These are phyloP conservation scores for Trichosporon coremiiforme DNA, from an alignment of 1,284 basidiomycete genomes.

Conservation along the genomic window DNA sequence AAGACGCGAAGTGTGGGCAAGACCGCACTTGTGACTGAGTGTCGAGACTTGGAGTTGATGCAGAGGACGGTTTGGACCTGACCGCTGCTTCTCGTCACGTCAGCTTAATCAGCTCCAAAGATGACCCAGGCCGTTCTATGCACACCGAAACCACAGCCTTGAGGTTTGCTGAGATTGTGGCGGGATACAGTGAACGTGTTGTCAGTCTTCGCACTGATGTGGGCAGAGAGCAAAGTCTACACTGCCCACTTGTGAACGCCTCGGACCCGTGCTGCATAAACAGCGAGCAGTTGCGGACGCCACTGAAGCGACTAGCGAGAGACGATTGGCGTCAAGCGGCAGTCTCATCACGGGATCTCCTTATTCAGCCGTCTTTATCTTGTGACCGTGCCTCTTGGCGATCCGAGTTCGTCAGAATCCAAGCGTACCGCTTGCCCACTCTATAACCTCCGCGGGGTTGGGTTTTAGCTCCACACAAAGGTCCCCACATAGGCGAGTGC, in stretches of 20 bases:
- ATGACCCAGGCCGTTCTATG: not conserved
- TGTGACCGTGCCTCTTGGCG: not conserved
- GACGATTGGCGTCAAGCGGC: not conserved
- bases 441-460: not conserved
- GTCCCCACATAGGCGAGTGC: not conserved
- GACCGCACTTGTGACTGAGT: too few relatives aligned
- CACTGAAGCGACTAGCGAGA: not conserved
- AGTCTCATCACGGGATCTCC: not conserved
- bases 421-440: constrained; percentile 11
- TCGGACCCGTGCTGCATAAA: not conserved
- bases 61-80: not conserved
- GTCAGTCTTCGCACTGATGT: not conserved
- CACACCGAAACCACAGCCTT: not conserved
- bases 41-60: not conserved
- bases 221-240: not conserved
- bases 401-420: not conserved
- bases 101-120: not conserved
- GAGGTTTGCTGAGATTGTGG: not conserved
- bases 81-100: not conserved
- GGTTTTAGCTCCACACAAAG: not conserved
- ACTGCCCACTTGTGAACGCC: not conserved
- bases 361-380: not conserved
- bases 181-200: not conserved
- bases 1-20: too few relatives aligned
- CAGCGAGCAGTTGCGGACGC: not conserved